These are phyloP conservation scores for Boletus rufocinnamomeus DNA, from an alignment of 768 basidiomycete species.

Conservation along the genomic window DNA sequence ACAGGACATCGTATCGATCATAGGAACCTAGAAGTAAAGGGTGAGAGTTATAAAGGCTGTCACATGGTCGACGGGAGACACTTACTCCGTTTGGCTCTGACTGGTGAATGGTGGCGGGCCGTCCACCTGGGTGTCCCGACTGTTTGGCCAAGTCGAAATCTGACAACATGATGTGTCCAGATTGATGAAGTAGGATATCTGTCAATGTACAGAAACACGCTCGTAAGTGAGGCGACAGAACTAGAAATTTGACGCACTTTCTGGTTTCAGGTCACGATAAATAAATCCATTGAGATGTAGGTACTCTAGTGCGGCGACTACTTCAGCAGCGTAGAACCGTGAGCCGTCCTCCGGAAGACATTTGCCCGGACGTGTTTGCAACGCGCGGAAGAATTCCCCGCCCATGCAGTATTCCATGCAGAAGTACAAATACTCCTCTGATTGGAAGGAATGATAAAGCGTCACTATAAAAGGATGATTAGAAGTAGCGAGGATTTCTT, in stretches of 20 bases:
- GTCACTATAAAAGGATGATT: conserved; percentile 99
- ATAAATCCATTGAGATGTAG: conserved; percentile 99
- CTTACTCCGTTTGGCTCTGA: conserved; percentile 88
- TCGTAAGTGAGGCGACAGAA: conserved; percentile 11
- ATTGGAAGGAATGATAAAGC: conserved; percentile 98
- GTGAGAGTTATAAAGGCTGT: conserved; percentile 7
- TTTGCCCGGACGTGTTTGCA: conserved; percentile 95
- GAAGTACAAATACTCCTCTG: conserved; percentile 96
- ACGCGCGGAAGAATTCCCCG: conserved; percentile 97
- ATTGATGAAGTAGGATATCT: conserved; percentile 98
- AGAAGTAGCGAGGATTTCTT: conserved; percentile 97
- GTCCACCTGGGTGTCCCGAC: conserved; percentile 79
- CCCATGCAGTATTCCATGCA: conserved; percentile 99
- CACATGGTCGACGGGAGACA: conserved; percentile 9
- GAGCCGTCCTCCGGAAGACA: conserved; percentile 95
- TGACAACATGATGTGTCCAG: conserved; percentile 98
- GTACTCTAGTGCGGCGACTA: conserved; percentile 96
- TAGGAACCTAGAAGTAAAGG: conserved; percentile 60
- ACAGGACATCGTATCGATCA: conserved; percentile 96
- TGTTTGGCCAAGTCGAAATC: conserved; percentile 99
- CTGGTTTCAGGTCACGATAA: conserved; percentile 98
- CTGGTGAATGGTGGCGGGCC: conserved; percentile 84
- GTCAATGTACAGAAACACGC: conserved; percentile 8
- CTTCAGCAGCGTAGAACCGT: conserved; percentile 98
- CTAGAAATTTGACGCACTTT: conserved; percentile 67